A percentile compares a stretch with the other conserved stretches of the same genome.
These are phyloP conservation scores for Entomortierella chlamydospora DNA, from an alignment of 192 early-diverging fungal genomes.

Conservation along the genomic window DNA sequence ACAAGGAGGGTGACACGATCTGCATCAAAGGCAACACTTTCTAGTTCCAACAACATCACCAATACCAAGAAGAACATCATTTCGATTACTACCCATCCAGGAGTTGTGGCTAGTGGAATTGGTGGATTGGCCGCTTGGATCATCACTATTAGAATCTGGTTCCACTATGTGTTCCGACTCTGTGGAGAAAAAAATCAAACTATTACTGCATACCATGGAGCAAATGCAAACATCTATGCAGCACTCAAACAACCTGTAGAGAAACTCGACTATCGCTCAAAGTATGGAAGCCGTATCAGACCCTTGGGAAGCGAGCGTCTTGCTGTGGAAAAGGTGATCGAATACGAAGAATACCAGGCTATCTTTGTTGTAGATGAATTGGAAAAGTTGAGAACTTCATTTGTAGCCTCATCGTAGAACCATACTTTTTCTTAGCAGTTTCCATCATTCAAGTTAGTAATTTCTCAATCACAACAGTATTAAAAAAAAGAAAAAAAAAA, in stretches of 20 bases:
- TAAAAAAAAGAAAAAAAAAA: background rate
- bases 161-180: conserved; percentile 48
- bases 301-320: conserved; percentile 27
- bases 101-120: conserved; percentile 65
- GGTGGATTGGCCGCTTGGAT: conserved; percentile 59
- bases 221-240: conserved; percentile 59
- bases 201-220: conserved; percentile 60
- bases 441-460: no score
- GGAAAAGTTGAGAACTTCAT: conserved; percentile 20
- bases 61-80: conserved; percentile 31
- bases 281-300: conserved; percentile 41
- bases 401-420: background rate
- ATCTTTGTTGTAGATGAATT: conserved; percentile 18
- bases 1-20: conserved; percentile 28
- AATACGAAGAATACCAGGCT: conserved; percentile 30
- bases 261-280: conserved; percentile 30
- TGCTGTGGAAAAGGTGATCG: conserved; percentile 31
- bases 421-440: no score
- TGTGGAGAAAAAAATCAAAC: conserved; percentile 60
- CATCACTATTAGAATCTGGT: conserved; percentile 17
- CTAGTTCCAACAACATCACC: background rate
- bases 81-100: conserved; percentile 64
- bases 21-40: conserved; percentile 2
- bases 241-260: conserved; percentile 43
- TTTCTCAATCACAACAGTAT: no score